A percentile compares a stretch with the other conserved stretches of the same genome.
phyloP scores from a whole-genome alignment of 2,329 filamentous ascomycete species.

The Diaporthe citrichinensis region DNA sequence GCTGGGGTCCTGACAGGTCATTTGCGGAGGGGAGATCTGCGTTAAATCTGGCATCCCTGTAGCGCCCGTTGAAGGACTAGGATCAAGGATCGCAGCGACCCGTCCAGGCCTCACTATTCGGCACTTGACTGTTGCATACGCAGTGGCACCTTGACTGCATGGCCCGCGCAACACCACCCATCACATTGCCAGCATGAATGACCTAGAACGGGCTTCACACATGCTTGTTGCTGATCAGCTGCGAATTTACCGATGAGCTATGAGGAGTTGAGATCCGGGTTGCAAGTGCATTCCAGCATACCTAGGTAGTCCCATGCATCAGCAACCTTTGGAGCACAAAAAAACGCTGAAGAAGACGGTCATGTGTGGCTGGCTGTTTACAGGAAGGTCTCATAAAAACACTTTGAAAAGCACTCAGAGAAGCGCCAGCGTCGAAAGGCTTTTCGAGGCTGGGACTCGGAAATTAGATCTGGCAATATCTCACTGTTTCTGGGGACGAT shows the following conservation, averaged over 20 bases:
- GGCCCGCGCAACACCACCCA: background rate
- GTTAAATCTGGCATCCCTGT: constrained; percentile 1
- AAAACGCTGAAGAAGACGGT: background rate
- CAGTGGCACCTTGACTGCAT: background rate
- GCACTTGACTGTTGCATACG: background rate
- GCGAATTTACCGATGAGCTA: no score
- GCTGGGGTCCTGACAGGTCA: constrained; percentile 25
- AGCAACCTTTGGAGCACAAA: background rate
- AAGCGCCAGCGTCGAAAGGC: background rate
- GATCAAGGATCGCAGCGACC: background rate
- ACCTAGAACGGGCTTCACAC: background rate
- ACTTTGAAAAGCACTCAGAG: background rate
- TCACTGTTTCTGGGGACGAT: background rate
- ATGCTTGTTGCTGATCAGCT: background rate
- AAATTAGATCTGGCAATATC: background rate
- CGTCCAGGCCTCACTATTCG: background rate
- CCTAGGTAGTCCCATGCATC: background rate
- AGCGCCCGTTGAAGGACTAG: background rate
- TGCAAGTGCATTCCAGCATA: background rate
- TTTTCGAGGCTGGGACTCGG: background rate
- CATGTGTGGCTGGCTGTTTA: background rate
- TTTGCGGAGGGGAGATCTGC: constrained; percentile 20
- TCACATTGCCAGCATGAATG: background rate
- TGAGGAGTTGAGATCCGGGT: no score
- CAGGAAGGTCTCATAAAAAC: background rate